Base-by-base conservation (phyloP, 2,329 filamentous ascomycete genomes). In the Aureobasidium sp. region DNA sequence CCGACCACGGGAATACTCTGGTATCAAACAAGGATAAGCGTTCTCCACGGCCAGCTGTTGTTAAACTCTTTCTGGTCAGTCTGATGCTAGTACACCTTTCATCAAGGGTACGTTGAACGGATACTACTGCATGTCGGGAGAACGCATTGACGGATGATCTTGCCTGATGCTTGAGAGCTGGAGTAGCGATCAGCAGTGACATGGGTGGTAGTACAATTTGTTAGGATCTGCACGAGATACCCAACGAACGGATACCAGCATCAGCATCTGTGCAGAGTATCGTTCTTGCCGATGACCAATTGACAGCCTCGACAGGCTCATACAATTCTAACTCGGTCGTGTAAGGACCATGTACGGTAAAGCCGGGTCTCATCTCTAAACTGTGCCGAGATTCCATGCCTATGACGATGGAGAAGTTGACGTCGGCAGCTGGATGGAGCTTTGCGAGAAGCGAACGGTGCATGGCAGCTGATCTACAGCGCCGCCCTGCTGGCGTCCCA, bases 101-200 rank as follows among this genome's bases (percentile, higher is more conserved):
- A 36, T 23, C 29, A n/a, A 27, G 41, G 41, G 29, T 57, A 42
- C 23, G 37, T 46, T 46, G 53, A 57, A 23, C 15, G 15, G 55
- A 26, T 58, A 29, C 15, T 58, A 29, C 15, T 37, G 55, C 32
- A 47, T 26, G 41, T 47, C 55, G 29, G n/a, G 20, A 47, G 13
- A 15, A 34, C 47, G 42, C 41, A 47, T 29, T 58, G 55, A 58
- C 55, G 20, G 41, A 29, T 26, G 55, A 58, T 58, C 55, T 12
- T 56, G 17, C 39, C 27, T 34, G 26, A 27, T 56, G n/a, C 52
- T 56, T 27, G 10, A 41, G 23, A 56, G 52, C 39, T 56, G 52
- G 37, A 44, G 52, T 56, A 56, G 15, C 26, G 52, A 56, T 56
- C 52, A 56, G 52, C 37, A 20, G 52, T 56, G 52, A 56, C 52